Conservation (phyloP, 306 rosid genomes). For the Fragaria nilgerrensis region DNA sequence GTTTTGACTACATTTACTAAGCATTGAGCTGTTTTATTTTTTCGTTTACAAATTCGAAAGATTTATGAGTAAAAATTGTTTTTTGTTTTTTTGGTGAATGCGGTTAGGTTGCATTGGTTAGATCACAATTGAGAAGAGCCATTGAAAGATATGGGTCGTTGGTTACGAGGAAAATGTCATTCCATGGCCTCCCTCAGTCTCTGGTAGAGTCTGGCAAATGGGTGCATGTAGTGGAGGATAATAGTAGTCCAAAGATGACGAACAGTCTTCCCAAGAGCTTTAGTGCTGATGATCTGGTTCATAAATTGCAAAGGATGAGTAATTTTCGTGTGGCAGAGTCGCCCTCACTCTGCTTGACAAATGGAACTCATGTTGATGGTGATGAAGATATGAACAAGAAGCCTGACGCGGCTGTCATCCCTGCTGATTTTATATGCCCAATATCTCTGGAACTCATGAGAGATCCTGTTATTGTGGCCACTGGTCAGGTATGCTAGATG, state of each 20-base stretch:
- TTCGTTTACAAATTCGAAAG: neutral
- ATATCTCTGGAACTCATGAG: slow-evolving; percentile 94
- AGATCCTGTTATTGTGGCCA: slow-evolving; percentile 97
- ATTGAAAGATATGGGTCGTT: slow-evolving; percentile 65
- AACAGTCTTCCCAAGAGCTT: slow-evolving; percentile 20
- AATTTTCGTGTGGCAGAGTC: slow-evolving; percentile 33
- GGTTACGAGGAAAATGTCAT: slow-evolving; percentile 44
- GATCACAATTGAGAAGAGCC: slow-evolving; percentile 82
- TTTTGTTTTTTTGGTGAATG: neutral
- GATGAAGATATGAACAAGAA: slow-evolving; percentile 47
- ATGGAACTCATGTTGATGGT: slow-evolving; percentile 34
- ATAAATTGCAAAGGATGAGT: slow-evolving; percentile 35
- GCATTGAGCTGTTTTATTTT: neutral
- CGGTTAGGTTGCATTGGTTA: slow-evolving; percentile 81
- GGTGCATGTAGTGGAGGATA: slow-evolving; percentile 33
- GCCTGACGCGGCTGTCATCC: slow-evolving; percentile 57
- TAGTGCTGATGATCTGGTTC: slow-evolving; percentile 31
- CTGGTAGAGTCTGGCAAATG: slow-evolving; percentile 44
- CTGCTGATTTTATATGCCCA: slow-evolving; percentile 94
- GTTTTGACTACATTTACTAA: neutral
- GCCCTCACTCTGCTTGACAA: slow-evolving; percentile 32
- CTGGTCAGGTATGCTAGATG: slow-evolving; percentile 75
- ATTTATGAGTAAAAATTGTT: neutral
- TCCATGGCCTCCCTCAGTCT: slow-evolving; percentile 43
- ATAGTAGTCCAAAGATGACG: slow-evolving; percentile 21